Evolutionary conservation across 345 rosid species (phyloP).

Genomic region (Passiflora organensis): DNA sequence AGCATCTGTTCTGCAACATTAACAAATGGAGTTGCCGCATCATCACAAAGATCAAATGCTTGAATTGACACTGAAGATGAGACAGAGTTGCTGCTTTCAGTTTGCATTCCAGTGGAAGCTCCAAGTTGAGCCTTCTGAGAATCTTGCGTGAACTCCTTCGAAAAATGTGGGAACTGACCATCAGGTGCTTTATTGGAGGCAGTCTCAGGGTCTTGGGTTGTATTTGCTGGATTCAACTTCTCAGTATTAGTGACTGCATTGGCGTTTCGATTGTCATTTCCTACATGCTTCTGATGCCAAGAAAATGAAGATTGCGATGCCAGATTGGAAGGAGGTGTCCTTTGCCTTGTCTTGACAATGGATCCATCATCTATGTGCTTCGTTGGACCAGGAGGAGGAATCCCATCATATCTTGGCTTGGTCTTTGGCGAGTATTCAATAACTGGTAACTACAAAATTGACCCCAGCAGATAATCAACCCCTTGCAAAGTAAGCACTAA

Average conservation of each 20-base stretch:
- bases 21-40: conserved; percentile 59
- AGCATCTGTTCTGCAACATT: conserved; percentile 43
- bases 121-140: conserved; percentile 37
- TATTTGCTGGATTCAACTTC: conserved; percentile 35
- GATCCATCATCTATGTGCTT: conserved; percentile 47
- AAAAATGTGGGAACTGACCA: conserved; percentile 19
- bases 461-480: conserved; percentile 10
- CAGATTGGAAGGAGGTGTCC: conserved; percentile 65
- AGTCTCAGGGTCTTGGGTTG: conserved; percentile 34
- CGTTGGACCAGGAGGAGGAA: conserved; percentile 46
- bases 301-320: conserved; percentile 49
- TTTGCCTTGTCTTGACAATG: conserved; percentile 59
- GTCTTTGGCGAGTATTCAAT: conserved; percentile 58
- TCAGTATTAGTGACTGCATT: conserved; percentile 15
- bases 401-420: conserved; percentile 63
- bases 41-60: conserved; percentile 74
- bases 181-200: conserved; percentile 26
- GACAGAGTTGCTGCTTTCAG: conserved; percentile 70
- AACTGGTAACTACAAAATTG: conserved; percentile 49
- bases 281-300: conserved; percentile 44
- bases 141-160: conserved; percentile 31
- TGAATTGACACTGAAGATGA: conserved; percentile 75
- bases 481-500: conserved; percentile 4
- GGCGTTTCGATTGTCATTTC: conserved; percentile 39
- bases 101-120: conserved; percentile 48